Evolutionary conservation across 441 rosid species (phyloP).

Genomic region (Adansonia grandidieri): DNA sequence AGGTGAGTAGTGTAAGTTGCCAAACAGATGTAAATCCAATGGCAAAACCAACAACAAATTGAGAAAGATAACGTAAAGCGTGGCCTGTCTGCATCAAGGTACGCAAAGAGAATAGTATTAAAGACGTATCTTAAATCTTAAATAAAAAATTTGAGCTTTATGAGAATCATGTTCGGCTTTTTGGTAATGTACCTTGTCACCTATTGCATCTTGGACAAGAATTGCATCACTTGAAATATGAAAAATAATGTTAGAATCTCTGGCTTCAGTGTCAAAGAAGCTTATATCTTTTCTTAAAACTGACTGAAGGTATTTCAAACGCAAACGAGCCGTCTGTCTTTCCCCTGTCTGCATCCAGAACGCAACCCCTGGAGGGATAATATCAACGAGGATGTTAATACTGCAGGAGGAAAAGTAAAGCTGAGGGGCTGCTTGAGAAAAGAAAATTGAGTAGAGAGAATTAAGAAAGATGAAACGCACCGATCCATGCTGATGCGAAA

Average conservation of each 20-base stretch:
- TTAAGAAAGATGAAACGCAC: conserved; percentile 38
- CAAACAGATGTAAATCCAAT: conserved; percentile 73
- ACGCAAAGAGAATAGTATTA: conserved; percentile 17
- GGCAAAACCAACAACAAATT: conserved; percentile 68
- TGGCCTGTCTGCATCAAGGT: conserved; percentile 71
- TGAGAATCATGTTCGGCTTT: not conserved
- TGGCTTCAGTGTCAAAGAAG: conserved; percentile 76
- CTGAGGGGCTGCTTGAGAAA: not conserved
- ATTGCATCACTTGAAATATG: conserved; percentile 86
- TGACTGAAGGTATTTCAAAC: conserved; percentile 67
- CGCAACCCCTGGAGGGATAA: conserved; percentile 55
- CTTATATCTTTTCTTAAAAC: conserved; percentile 61
- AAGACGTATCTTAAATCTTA: not conserved
- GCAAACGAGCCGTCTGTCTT: conserved; percentile 79
- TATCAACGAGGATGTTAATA: not conserved
- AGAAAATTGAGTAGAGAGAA: not conserved
- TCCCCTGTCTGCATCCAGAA: conserved; percentile 89
- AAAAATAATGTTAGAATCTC: conserved; percentile 63
- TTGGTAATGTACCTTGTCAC: conserved; percentile 64
- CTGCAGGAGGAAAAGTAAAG: not conserved
- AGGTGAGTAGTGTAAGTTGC: conserved; percentile 81
- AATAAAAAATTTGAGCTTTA: conserved; percentile 1
- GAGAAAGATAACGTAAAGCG: conserved; percentile 70
- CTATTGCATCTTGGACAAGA: conserved; percentile 86
- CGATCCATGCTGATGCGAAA: conserved; percentile 74